phyloP scores from a whole-genome alignment of 2,329 filamentous ascomycete species.

The Simplicillium aogashimaense region DNA sequence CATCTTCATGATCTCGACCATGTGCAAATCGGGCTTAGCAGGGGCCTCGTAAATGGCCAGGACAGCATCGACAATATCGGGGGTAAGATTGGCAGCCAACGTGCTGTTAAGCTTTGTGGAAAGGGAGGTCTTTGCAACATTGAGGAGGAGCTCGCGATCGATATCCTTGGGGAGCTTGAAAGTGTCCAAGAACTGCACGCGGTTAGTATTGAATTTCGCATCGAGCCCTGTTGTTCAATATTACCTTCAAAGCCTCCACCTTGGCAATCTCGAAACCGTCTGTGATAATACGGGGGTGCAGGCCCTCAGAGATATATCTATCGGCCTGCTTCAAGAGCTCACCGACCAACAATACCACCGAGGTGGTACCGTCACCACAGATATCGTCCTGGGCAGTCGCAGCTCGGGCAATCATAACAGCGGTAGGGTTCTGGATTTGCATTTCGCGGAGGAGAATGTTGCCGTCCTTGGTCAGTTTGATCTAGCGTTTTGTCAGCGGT shows the following conservation, averaged over 20 bases:
- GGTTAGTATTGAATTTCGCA: conserved; percentile 3
- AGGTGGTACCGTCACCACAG: conserved; percentile 94
- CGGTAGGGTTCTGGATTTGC: conserved; percentile 98
- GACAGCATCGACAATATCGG: conserved; percentile 92
- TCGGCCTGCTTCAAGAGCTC: conserved; percentile 97
- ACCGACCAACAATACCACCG: conserved; percentile 87
- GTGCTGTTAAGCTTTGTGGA: conserved; percentile 89
- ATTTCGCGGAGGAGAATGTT: conserved; percentile 72
- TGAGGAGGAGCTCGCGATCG: conserved; percentile 87
- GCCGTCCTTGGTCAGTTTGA: conserved; percentile 98
- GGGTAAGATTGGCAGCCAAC: conserved; percentile 83
- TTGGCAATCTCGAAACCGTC: conserved; percentile 98
- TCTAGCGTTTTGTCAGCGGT: conserved; percentile 38
- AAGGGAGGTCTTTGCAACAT: conserved; percentile 86
- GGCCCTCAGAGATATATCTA: conserved; percentile 89
- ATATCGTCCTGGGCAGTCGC: conserved; percentile 98
- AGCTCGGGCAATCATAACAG: conserved; percentile 72
- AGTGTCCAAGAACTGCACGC: conserved; percentile 70
- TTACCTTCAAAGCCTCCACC: conserved; percentile 76
- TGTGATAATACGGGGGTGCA: conserved; percentile 92
- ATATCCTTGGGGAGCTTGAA: conserved; percentile 88
- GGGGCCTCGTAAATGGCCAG: conserved; percentile 86
- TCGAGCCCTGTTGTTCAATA: conserved; percentile 4
- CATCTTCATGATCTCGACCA: conserved; percentile 99
- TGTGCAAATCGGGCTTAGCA: conserved; percentile 91